A percentile compares a stretch with the other conserved stretches of the same genome.
phyloP scores from a whole-genome alignment of 2,329 filamentous ascomycete genomes.

The Pezicula neosporulosa region DNA sequence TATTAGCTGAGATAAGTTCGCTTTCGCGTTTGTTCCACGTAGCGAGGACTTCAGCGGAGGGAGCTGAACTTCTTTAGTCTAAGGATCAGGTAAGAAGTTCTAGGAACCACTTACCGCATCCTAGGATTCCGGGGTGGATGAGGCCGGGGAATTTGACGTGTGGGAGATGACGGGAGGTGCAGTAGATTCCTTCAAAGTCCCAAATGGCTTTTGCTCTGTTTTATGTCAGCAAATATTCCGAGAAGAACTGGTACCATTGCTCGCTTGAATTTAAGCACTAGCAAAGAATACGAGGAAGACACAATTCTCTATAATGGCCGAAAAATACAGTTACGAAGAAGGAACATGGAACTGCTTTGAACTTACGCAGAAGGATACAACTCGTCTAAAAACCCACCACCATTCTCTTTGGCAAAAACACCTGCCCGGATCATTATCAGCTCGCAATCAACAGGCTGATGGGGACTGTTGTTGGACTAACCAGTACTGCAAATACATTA shows the following conservation, averaged over 20 bases:
- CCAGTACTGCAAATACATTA: conserved; percentile 15
- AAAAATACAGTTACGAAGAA: no score
- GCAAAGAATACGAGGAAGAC: no score
- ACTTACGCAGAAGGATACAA: conserved; percentile 76
- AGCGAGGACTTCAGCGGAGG: conserved; percentile 64
- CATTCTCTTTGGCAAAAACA: conserved; percentile 71
- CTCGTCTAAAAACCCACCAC: conserved; percentile 85
- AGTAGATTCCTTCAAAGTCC: conserved; percentile 77
- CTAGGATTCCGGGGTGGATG: conserved; percentile 89
- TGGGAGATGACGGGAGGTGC: conserved; percentile 81
- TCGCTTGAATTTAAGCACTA: background rate
- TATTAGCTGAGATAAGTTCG: conserved; percentile 69
- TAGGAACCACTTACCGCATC: conserved; percentile 55
- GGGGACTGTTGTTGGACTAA: conserved; percentile 5
- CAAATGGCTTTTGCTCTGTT: conserved; percentile 66
- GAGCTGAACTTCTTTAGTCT: conserved; percentile 41
- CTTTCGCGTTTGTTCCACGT: conserved; percentile 83
- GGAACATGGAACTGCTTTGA: background rate
- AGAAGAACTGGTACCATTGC: background rate
- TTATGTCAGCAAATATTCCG: background rate
- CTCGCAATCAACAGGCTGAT: conserved; percentile 1
- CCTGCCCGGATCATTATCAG: conserved; percentile 9
- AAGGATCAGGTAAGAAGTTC: background rate
- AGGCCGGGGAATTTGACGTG: conserved; percentile 84
- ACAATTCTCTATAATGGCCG: no score